Evolutionary conservation across 2,329 filamentous ascomycete species (phyloP), one percentile per base, ranked within the genome.

Genomic region (Fusarium sp.): DNA sequence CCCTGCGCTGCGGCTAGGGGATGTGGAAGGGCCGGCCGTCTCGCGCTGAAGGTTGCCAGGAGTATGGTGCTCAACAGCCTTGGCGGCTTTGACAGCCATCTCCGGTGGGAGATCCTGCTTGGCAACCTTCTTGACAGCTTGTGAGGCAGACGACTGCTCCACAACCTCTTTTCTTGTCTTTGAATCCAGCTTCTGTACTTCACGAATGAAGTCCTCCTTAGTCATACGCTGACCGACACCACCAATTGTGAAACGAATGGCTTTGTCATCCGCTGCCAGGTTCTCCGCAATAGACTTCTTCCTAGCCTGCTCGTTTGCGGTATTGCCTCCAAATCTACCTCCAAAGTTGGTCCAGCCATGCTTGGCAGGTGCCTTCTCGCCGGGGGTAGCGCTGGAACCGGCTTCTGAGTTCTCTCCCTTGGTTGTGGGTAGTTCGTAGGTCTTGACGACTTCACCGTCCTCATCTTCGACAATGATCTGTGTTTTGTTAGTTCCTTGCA

Each of bases 401-500:
- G 76, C 76, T 14, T 83, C 82, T 0, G 71, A 65, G 18, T 42
- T 40, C 7, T 68, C 72, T 1, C 51, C 63, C 66, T 85, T 88
- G 26, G 87, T 79, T 0, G 85, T 81, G 1, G 91, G 90, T 28
- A 95, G 86, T 68, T 95, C 90, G 76, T 94, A 95, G 58, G 92
- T 90, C 82, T 95, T 95, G 77, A 97, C 87, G 33, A 97, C 93
- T 77, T 97, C 93, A 43, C 93, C 93, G 72, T 95, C 91, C 78
- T 92, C 91, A 66, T 97, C 92, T 80, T 97, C 93, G 17, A 97
- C 92, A 76, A 97, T 95, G 69, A 97, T 93, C 82, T 93, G 18
- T 53, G 14, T 2, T 13, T n/a, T 15, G 73, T 83, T 74, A 82
- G 77, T 39, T n/a, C 26, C 13, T 10, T 31, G 10, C 8, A 15